Evolutionary conservation across 805 yeast species (phyloP).

Genomic region (Lipomyces oligophaga): DNA sequence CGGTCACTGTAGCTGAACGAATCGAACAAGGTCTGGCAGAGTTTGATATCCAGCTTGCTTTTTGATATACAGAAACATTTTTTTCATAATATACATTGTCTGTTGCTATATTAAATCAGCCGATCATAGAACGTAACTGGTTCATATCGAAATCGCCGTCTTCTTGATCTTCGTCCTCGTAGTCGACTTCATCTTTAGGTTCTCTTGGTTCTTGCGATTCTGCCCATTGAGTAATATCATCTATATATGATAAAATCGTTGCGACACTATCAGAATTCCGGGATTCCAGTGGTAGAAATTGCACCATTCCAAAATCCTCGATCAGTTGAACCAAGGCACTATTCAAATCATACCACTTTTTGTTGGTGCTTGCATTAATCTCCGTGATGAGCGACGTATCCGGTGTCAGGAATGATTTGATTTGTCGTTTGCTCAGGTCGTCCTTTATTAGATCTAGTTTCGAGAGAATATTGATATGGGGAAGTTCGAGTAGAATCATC

Average conservation of each 20-base stretch:
- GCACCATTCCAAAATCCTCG: slow-evolving; percentile 99
- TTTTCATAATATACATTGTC: not conserved
- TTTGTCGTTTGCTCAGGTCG: slow-evolving; percentile 59
- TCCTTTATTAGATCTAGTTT: slow-evolving; percentile 83
- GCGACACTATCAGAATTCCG: slow-evolving; percentile 71
- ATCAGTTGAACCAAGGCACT: slow-evolving; percentile 81
- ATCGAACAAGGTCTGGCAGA: slow-evolving; percentile 1
- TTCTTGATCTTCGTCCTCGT: slow-evolving; percentile 48
- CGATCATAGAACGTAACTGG: no score
- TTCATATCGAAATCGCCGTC: slow-evolving; percentile 6
- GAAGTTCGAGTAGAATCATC: slow-evolving; percentile 90
- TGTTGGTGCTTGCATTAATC: slow-evolving; percentile 50
- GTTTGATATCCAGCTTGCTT: not conserved
- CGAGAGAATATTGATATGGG: slow-evolving; percentile 86
- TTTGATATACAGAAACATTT: not conserved
- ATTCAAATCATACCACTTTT: slow-evolving; percentile 67
- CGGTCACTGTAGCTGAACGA: slow-evolving; percentile 10
- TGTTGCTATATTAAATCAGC: no score
- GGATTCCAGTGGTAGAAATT: slow-evolving; percentile 84
- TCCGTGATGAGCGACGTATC: slow-evolving; percentile 73
- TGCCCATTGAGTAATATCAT: slow-evolving; percentile 97
- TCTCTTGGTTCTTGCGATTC: slow-evolving; percentile 96
- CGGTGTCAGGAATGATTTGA: slow-evolving; percentile 84
- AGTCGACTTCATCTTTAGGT: slow-evolving; percentile 70
- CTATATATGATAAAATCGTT: slow-evolving; percentile 84